These are phyloP conservation scores for Lipomyces spencermartinsiae DNA, from an alignment of 805 yeast genomes.

Conservation along the genomic window DNA sequence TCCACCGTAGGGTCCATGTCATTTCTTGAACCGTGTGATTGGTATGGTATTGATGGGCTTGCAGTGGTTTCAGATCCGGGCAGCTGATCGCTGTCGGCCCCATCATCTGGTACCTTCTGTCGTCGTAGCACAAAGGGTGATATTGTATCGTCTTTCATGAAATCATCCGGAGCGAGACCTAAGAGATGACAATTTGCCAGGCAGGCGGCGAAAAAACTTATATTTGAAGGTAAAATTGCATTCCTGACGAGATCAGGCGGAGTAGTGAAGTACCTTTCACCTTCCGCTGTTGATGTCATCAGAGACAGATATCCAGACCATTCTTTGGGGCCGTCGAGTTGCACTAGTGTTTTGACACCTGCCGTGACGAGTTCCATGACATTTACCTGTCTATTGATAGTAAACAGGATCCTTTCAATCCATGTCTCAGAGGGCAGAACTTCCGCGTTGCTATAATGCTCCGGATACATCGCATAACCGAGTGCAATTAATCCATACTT, in stretches of 20 bases:
- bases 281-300: not conserved
- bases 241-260: slow-evolving; percentile 2
- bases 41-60: not conserved
- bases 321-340: slow-evolving; percentile 2
- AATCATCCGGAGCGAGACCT: not conserved
- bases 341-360: slow-evolving; percentile 3
- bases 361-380: slow-evolving; percentile 5
- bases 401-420: slow-evolving; percentile 1
- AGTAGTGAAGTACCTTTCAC: slow-evolving; percentile 3
- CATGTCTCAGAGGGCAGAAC: slow-evolving; percentile 5
- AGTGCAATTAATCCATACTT: slow-evolving; percentile 3
- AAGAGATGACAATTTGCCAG: slow-evolving; percentile 3
- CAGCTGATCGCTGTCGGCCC: slow-evolving; percentile 4
- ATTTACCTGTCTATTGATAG: not conserved
- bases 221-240: not conserved
- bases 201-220: slow-evolving; percentile 1
- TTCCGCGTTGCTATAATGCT: slow-evolving; percentile 4
- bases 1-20: slow-evolving; percentile 5
- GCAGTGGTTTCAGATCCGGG: slow-evolving; percentile 5
- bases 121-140: not conserved
- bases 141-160: not conserved
- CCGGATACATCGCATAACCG: slow-evolving; percentile 2
- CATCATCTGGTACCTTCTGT: slow-evolving; percentile 4
- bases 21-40: not conserved
- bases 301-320: not conserved